Evolutionary conservation across 2,329 filamentous ascomycete genomes (phyloP), one percentile per base, ranked within the genome.

Genomic region (Calonectria hawksworthii): DNA sequence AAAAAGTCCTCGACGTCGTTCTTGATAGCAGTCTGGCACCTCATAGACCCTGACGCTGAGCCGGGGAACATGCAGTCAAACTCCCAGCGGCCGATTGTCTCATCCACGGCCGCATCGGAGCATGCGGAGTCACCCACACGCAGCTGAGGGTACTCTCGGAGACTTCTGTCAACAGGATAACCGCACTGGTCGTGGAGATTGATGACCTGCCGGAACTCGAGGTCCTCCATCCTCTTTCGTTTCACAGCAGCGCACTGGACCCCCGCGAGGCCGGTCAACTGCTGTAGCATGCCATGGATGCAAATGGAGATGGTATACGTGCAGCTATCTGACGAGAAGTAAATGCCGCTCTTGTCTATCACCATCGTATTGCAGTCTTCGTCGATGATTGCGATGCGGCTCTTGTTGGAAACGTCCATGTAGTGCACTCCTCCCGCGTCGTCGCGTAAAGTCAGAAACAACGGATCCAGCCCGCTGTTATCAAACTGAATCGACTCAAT

Each of bases 21-120:
- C 66, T 82, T 79, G 34, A 86, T 81, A 0, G 84, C 80, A 23
- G 76, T 72, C 63, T 85, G 81, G 68, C 85, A 86, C 26, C 74
- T 77, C 64, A 80, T 70, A 0, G 78, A 80, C 0, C 78, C 77
- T 1, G 85, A 84, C 14, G 80, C 78, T 1, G 80, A 78, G 0
- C 83, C 83, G 0, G 85, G 84, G 64, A 85, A 86, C 0, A 81
- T 80, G 68, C 85, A 86, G 32, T 82, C 82, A 74, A 86, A 86
- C 34, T 80, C 77, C 84, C 84, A 86, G 1, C 75, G 76, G 0
- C 84, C 84, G 4, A 76, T 80, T 0, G 72, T 26, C 32, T 80
- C 80, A 23, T 83, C 80, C 1, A 84, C 80, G 7, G 76, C 68
- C 8, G 83, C 77, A 3, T 81, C 77, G 1, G 76, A 75, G 69